These are phyloP conservation scores for Paragyromitra xinjiangensis DNA, from an alignment of 495 filamentous ascomycete genomes.

Conservation along the genomic window DNA sequence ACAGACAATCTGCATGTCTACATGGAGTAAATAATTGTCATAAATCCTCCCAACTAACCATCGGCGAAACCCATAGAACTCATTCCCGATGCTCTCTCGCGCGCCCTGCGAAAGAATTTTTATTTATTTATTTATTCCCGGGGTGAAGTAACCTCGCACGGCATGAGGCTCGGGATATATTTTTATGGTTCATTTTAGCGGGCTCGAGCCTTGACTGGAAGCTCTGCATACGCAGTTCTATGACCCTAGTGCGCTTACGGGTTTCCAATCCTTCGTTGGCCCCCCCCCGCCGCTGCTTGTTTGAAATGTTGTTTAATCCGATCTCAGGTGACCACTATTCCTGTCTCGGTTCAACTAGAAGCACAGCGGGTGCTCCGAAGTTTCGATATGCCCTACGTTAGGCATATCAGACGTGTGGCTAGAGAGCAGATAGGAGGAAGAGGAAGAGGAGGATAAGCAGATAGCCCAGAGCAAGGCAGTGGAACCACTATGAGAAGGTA, in stretches of 20 bases:
- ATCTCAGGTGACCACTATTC: constrained; percentile 47
- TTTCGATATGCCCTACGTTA: constrained; percentile 14
- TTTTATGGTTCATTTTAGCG: constrained; percentile 32
- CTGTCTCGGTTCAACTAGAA: constrained; percentile 38
- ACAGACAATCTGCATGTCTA: constrained; percentile 26
- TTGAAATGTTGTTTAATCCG: constrained; percentile 33
- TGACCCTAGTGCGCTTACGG: constrained; percentile 29
- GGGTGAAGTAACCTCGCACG: constrained; percentile 40
- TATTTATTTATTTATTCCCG: constrained; percentile 22
- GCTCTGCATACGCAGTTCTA: constrained; percentile 27
- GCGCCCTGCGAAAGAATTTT: neutral
- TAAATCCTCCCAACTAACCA: constrained; percentile 19
- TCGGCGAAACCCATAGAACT: constrained; percentile 29
- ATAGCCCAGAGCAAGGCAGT: constrained; percentile 20
- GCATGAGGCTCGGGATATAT: constrained; percentile 42
- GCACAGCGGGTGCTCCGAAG: constrained; percentile 17
- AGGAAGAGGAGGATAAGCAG: constrained; percentile 1
- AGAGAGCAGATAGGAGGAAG: neutral
- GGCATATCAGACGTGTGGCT: constrained; percentile 8
- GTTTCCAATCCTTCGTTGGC: constrained; percentile 25
- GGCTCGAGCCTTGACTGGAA: constrained; percentile 34
- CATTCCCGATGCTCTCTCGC: constrained; percentile 22
- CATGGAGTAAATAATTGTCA: constrained; percentile 30
- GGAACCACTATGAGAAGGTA: constrained; percentile 19
- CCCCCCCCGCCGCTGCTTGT: constrained; percentile 34